Evolutionary conservation across 805 yeast genomes (phyloP), one percentile per base, ranked within the genome.

Genomic region (Kluyveromyces lactis): DNA sequence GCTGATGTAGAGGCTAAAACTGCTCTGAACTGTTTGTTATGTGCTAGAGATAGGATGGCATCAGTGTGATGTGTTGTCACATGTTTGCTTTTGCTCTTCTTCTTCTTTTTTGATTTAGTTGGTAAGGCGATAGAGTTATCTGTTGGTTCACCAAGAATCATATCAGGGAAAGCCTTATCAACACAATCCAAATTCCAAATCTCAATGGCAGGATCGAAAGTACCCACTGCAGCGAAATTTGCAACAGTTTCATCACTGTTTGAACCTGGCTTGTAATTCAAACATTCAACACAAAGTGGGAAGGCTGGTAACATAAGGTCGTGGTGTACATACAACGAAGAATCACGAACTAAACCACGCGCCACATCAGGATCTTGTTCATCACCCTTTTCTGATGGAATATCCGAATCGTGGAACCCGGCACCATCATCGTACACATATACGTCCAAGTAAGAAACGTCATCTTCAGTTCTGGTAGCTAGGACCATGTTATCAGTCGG

Each of bases 141-240:
- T 33, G 69, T 70, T 9, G 78, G 77, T 56, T 84, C 95, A 38
- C 98, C 97, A 44, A 92, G 69, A 46, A 92, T 86, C 49, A 83
- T 73, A 56, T 89, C 95, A 11, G 98, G 98, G 72, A 85, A 90
- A 19, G 95, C 90, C 54, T 86, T 86, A 51, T 92, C 97, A 26
- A 90, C 69, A 47, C 81, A 79, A 60, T 92, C 98, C 53, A 92
- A 68, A 62, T 92, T 87, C 97, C 97, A 92, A 45, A 92, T 74
- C 65, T 92, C 98, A 62, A 92, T 90, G 56, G 84, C 94, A 30
- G 98, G 98, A 52, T 90, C 97, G 59, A 92, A 90, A 2, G 97
- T 85, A 57, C 97, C 97, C 48, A 92, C 70, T 11, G 98, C 98
- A 2, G 95, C 97, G 63, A 86, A 87, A 63, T 87, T 92, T 9